Evolutionary conservation across 73 alveolate genomes (phyloP), one percentile per base, ranked within the genome.

Genomic region (Paramecium caudatum): DNA sequence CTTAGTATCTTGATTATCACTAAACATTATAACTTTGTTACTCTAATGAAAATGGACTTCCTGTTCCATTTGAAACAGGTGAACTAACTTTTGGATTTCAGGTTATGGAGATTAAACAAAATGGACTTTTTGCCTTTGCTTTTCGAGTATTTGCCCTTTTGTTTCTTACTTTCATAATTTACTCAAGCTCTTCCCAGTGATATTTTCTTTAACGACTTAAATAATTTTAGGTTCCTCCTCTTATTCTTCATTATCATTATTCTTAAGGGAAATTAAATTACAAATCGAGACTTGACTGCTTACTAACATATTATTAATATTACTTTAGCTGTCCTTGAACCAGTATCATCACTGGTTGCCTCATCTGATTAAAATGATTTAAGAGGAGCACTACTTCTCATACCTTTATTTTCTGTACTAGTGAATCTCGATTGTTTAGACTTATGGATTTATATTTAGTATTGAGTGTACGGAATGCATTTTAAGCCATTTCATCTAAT

Each of bases 1-100:
- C 17, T 65, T 65, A 13, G 17, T 65, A 17, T 65, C 83, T 13
- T 17, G 3, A 65, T 33, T 65, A 65, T 65, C 83, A 33, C 83
- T 65, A 65, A 65, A 16, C 5, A 32, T 65, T 3, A 3, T 32
- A 0, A 3, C 16, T 0, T 65, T 13, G 10, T 65, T 33, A 30
- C 83, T 65, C 83, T 13, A 32, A 12, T 65, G 47, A 65, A 8
- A 32, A 15, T 3, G 83, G 83, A 65, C 83, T 65, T 1, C 15
- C 50, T 4, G 39, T 4, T 12, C 37, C 49, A 13, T 65, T 33
- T 10, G 83, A 65, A 65, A 36, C 19, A 13, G 83, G 83, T 10
- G 83, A 65, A 16, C 50, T 33, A 10, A 36, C 49, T 65, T 65
- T 32, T 3, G 13, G 13, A 27, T 5, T 65, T 65, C 83, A 25